Conservation (phyloP, 2,329 filamentous ascomycete genomes). For the Fusarium xylarioides region DNA sequence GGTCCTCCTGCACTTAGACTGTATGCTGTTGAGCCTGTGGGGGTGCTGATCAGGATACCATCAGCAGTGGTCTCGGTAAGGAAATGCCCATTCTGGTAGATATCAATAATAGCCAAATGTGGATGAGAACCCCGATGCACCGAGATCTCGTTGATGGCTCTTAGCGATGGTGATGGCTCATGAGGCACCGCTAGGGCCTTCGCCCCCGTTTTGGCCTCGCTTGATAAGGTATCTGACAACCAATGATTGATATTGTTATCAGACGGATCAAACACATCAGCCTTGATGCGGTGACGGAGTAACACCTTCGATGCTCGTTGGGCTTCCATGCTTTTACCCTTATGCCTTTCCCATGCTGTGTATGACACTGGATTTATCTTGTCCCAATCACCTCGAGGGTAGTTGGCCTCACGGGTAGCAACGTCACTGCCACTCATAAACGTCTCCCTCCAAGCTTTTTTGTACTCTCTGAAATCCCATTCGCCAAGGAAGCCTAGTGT, state of each 20-base stretch:
- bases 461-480: constrained; percentile 95
- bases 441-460: constrained; percentile 89
- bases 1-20: constrained; percentile 90
- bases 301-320: constrained; percentile 81
- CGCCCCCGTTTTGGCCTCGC: constrained; percentile 52
- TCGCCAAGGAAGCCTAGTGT: constrained; percentile 94
- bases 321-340: constrained; percentile 83
- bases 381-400: constrained; percentile 45
- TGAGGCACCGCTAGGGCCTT: constrained; percentile 48
- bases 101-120: constrained; percentile 90
- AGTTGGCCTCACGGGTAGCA: constrained; percentile 55
- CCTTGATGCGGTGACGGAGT: constrained; percentile 85
- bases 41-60: constrained; percentile 92
- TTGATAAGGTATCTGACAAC: constrained; percentile 57
- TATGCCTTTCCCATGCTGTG: constrained; percentile 74
- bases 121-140: constrained; percentile 91
- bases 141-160: constrained; percentile 93
- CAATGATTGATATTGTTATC: constrained; percentile 68
- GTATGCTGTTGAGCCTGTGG: constrained; percentile 95
- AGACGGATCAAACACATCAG: constrained; percentile 80
- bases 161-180: constrained; percentile 56
- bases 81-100: constrained; percentile 88
- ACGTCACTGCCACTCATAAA: constrained; percentile 79
- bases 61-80: constrained; percentile 95
- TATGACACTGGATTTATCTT: constrained; percentile 25